Base-by-base conservation (phyloP, 2,329 filamentous ascomycete species). In the Byssothecium circinans region DNA sequence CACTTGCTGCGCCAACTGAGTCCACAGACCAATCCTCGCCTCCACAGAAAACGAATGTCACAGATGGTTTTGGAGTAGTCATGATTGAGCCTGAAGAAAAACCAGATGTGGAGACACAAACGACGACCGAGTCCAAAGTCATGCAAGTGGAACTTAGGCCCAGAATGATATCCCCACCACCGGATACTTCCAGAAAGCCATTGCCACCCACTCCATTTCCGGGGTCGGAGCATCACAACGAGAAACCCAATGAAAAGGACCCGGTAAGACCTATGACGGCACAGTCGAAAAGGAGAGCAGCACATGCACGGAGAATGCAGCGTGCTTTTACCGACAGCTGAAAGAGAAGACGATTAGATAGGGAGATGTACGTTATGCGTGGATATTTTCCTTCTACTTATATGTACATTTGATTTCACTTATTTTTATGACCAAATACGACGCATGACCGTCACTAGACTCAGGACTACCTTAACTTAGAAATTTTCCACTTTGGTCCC, bases 251-350 rank as follows among this genome's bases (percentile, higher is more conserved):
- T 17, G 7, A 43, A 11, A 50, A 47, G 18, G 29, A 32, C 14
- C 29, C 29, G 14, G 29, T 32, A n/a, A 25, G 23, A 25, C 47
- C 57, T 5, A 54, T 58, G 50, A 54, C 58, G 7, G 55, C 62
- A 6, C 54, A 62, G 44, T 58, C 56, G 8, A 67, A 60, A 27
- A 49, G 65, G 30, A 52, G 62, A 40, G 51, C 55, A 29, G 61
- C 60, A 8, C 63, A 67, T 41, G 54, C 57, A 19, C 39, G 59
- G 29, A 51, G 61, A 18, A 63, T 69, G 62, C 49, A 61, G 20
- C 43, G 58, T 15, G 60, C 58, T 7, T 64, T 60, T 53, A 60
- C 52, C 4, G 18, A 30, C 3, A 25, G 19, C 12, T 23, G 30
- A 33, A 14, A 4, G 12, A 14, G 12, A 32, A 8, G 29, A 14